Conservation (phyloP, 148 eudicot species). For the Heliamphora exappendiculata region DNA sequence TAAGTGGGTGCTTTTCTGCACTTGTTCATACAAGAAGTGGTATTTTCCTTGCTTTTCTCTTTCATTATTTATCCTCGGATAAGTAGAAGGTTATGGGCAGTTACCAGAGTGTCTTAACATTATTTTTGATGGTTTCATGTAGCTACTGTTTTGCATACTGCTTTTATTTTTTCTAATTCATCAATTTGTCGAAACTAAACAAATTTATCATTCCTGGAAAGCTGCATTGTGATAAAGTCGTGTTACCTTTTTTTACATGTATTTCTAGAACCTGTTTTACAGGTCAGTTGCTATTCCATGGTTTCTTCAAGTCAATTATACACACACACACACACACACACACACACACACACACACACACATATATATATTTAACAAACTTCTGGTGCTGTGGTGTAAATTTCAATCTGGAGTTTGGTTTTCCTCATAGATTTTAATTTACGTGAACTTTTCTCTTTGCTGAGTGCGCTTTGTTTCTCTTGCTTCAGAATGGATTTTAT, state of each 20-base stretch:
- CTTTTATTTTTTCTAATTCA: not conserved
- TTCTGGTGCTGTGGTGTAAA: not conserved
- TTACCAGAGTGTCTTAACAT: not conserved
- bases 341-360: not conserved
- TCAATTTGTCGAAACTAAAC: not conserved
- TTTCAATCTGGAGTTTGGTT: not conserved
- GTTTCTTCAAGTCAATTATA: not conserved
- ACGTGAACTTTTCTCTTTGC: not conserved
- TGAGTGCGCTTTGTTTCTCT: conserved; percentile 6
- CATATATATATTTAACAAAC: not conserved
- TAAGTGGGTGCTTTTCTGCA: not conserved
- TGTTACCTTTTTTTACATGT: not conserved
- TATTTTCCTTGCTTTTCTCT: not conserved
- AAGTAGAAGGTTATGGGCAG: not conserved
- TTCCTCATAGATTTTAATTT: not conserved
- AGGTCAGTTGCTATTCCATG: not conserved
- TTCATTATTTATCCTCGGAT: not conserved
- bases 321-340: not conserved
- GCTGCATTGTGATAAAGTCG: not conserved
- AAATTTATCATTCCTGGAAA: not conserved
- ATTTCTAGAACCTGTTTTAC: not conserved
- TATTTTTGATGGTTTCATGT: not conserved
- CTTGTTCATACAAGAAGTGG: not conserved
- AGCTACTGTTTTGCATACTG: not conserved
- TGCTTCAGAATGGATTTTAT: conserved; percentile 28